Evolutionary conservation across 1,284 basidiomycete species (phyloP).

Genomic region (Naganishia sp.): DNA sequence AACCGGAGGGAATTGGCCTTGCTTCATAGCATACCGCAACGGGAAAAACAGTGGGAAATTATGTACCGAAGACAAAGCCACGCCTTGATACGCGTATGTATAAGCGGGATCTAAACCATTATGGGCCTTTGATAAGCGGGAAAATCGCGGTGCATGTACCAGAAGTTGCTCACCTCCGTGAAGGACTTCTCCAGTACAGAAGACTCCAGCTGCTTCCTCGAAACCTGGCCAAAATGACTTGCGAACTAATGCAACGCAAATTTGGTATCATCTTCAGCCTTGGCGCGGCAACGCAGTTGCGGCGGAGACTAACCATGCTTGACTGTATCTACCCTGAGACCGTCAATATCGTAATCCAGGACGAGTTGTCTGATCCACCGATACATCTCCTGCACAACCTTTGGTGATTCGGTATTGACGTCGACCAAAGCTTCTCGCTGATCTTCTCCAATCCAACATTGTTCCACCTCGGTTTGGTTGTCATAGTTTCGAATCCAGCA

Average conservation of each 20-base stretch:
- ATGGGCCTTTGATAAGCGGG: no score
- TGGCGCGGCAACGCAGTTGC: not conserved
- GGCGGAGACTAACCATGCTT: slow-evolving; percentile 48
- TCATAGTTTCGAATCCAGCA: slow-evolving; percentile 54
- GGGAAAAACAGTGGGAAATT: slow-evolving; percentile 62
- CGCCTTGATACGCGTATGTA: slow-evolving; percentile 48
- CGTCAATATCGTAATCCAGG: slow-evolving; percentile 52
- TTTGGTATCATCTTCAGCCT: not conserved
- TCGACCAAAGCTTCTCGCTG: slow-evolving; percentile 49
- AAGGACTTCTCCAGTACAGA: slow-evolving; percentile 56
- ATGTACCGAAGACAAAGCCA: slow-evolving; percentile 58
- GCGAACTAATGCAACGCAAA: slow-evolving; percentile 41
- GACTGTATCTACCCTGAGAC: slow-evolving; percentile 56
- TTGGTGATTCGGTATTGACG: slow-evolving; percentile 56
- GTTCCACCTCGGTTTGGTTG: slow-evolving; percentile 54
- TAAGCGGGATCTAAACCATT: slow-evolving; percentile 45
- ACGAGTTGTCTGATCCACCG: slow-evolving; percentile 54
- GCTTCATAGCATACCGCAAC: slow-evolving; percentile 43
- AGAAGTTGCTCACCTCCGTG: slow-evolving; percentile 48
- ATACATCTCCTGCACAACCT: slow-evolving; percentile 51
- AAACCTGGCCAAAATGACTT: slow-evolving; percentile 58
- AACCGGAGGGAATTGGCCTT: no score
- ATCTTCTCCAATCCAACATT: slow-evolving; percentile 45
- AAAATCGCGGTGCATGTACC: not conserved
- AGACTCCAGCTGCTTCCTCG: slow-evolving; percentile 53